phyloP scores from a whole-genome alignment of 306 rosid genomes.

The Cicer chorassanicum region DNA sequence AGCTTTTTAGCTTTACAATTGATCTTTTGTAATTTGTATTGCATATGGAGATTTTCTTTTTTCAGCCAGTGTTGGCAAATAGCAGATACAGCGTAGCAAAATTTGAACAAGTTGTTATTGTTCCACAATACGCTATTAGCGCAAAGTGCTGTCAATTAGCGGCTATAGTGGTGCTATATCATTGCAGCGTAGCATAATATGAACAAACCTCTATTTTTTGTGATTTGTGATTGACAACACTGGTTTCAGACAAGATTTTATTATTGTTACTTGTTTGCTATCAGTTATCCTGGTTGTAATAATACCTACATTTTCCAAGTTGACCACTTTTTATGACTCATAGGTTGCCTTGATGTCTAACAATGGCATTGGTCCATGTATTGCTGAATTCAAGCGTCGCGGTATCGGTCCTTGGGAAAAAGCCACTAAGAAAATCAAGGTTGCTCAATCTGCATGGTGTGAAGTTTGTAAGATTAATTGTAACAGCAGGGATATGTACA shows the following conservation, averaged over 20 bases:
- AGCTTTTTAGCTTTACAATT: slow-evolving; percentile 3
- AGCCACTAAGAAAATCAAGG: slow-evolving; percentile 52
- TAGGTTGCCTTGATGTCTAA: slow-evolving; percentile 60
- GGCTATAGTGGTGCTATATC: not conserved
- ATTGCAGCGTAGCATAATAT: not conserved
- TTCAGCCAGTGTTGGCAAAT: not conserved
- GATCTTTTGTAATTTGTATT: not conserved
- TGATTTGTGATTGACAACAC: not conserved
- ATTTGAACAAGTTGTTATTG: too few relatives aligned
- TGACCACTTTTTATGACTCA: not conserved
- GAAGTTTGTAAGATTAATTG: slow-evolving; percentile 68
- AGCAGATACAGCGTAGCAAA: not conserved
- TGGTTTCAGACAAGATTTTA: not conserved
- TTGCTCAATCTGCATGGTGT: slow-evolving; percentile 64
- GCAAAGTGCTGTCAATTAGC: not conserved
- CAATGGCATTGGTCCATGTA: slow-evolving; percentile 49
- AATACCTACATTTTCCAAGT: slow-evolving; percentile 11
- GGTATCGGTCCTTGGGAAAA: slow-evolving; percentile 48
- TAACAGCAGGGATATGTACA: slow-evolving; percentile 61
- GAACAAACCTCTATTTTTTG: not conserved
- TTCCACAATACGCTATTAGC: too few relatives aligned
- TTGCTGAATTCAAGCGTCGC: slow-evolving; percentile 54
- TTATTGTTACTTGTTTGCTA: not conserved
- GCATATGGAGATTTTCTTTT: not conserved
- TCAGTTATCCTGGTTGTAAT: not conserved